Evolutionary conservation across 2,329 filamentous ascomycete species (phyloP), one percentile per base, ranked within the genome.

Genomic region (Atkinsonella hypoxylon): DNA sequence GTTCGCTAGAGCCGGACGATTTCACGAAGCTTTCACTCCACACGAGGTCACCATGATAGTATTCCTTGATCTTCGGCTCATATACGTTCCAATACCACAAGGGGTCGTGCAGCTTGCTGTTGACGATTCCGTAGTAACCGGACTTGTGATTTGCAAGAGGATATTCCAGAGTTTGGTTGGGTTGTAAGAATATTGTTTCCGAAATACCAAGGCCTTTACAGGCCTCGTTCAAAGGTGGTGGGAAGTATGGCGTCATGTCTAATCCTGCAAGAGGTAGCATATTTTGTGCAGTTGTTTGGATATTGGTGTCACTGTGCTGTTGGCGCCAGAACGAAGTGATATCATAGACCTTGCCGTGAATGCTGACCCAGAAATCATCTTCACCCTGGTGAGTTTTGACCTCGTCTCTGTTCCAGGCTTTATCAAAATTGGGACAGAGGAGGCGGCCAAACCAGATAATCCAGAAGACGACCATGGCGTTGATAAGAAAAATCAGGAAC

Each of bases 261-360:
- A 81, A 61, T 32, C 93, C 93, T 39, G 81, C 87, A 56, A 95
- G 83, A 1, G 81, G 81, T 55, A 80, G 62, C 93, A 98, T 97
- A 50, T 73, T 68, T 1, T 75, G 70, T 4, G 70, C 72, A 1
- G 74, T 77, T 0, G 82, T 84, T 52, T 83, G 73, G 48, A 78
- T 80, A 45, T 66, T 68, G 0, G 59, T 82, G 61, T 94, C 89
- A 63, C 88, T 91, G 70, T 98, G 93, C 51, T 94, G 80, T 20
- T 78, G 69, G 61, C 78, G 87, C 81, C 85, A 96, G 65, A 95
- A 98, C 51, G 90, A 87, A 49, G 83, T 80, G 43, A 98, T 81
- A 61, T 98, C 93, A 68, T 97, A 98, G 32, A 97, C 91, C 41
- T 82, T 81, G 55, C 93, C 93, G 51, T 83, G 85, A 57, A 94